Percentiles rank a stretch among this genome's conserved stretches.
These are phyloP conservation scores for Didymella pomorum DNA, from an alignment of 2,329 filamentous ascomycete genomes.

Conservation along the genomic window DNA sequence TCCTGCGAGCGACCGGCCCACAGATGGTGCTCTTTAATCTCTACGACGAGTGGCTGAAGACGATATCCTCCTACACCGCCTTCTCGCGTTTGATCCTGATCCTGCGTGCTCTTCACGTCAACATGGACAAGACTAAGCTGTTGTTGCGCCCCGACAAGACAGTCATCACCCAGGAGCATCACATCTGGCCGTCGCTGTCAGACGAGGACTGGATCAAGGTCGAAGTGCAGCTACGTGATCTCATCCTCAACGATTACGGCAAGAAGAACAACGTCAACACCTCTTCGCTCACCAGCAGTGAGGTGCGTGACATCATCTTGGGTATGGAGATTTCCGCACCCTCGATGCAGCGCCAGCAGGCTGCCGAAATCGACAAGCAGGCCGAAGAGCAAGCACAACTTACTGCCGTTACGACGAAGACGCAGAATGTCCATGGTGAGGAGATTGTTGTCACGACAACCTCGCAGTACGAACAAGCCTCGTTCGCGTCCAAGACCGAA, in stretches of 20 bases:
- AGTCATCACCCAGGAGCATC: constrained; percentile 97
- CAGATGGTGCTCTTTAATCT: constrained; percentile 99
- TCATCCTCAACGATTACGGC: constrained; percentile 97
- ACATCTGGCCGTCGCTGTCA: constrained; percentile 94
- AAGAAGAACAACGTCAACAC: constrained; percentile 99
- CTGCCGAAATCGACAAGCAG: constrained; percentile 98
- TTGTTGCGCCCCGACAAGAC: constrained; percentile 95
- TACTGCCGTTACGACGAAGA: constrained; percentile 97
- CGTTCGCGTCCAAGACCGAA: constrained; percentile 97
- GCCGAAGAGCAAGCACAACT: constrained; percentile 96
- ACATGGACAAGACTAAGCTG: constrained; percentile 97
- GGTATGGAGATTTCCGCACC: constrained; percentile 99
- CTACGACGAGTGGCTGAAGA: constrained; percentile 99
- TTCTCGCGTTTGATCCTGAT: constrained; percentile 96
- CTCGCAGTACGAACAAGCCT: constrained; percentile 96
- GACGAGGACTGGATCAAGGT: constrained; percentile 99
- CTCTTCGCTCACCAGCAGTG: constrained; percentile 92
- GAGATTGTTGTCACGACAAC: constrained; percentile 99
- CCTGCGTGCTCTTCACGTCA: constrained; percentile 92
- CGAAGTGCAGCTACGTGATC: constrained; percentile 92
- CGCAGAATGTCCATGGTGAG: constrained; percentile 94
- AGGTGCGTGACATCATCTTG: constrained; percentile 97
- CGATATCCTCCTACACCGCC: constrained; percentile 96
- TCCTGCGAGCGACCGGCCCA: constrained; percentile 94
- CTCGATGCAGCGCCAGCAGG: constrained; percentile 97